Conservation (phyloP, 768 basidiomycete genomes). For the Pulveroboletus sp. region DNA sequence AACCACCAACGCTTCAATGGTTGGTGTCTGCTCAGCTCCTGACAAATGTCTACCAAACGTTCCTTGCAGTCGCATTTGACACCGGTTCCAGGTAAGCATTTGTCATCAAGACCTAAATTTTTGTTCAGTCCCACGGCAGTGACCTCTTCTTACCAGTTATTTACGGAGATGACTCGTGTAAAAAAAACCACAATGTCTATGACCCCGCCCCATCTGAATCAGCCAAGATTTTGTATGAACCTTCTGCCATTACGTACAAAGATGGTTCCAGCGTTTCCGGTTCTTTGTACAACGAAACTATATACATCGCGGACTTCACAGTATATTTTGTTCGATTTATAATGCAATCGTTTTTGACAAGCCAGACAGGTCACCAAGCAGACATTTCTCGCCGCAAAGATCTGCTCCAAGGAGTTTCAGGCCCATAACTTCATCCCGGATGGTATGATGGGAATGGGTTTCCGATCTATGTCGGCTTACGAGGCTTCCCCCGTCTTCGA, state of each 20-base stretch:
- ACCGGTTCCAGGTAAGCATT: slow-evolving; percentile 23
- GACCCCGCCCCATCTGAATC: slow-evolving; percentile 19
- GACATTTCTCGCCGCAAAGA: slow-evolving; percentile 4
- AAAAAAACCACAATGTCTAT: slow-evolving; percentile 31
- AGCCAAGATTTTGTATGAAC: neutral
- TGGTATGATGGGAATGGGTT: slow-evolving; percentile 38
- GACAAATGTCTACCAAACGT: neutral
- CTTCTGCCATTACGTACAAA: neutral
- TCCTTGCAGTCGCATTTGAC: slow-evolving; percentile 22
- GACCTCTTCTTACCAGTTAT: slow-evolving; percentile 24
- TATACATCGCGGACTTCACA: slow-evolving; percentile 6
- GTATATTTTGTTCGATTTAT: neutral
- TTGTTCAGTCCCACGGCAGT: slow-evolving; percentile 10
- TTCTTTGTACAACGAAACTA: slow-evolving; percentile 3
- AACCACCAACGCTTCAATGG: neutral
- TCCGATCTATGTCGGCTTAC: slow-evolving; percentile 35
- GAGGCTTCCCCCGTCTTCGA: slow-evolving; percentile 36
- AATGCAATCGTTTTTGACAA: neutral
- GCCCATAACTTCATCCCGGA: slow-evolving; percentile 8
- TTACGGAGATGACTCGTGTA: slow-evolving; percentile 16
- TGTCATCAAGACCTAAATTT: too few species aligned
- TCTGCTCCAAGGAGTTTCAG: neutral
- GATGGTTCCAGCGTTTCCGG: neutral
- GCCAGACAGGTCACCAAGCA: slow-evolving; percentile 1
- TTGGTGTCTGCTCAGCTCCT: neutral